Base-by-base conservation (phyloP, 2,329 filamentous ascomycete genomes). In the Ophiocordyceps camponoti-floridani region DNA sequence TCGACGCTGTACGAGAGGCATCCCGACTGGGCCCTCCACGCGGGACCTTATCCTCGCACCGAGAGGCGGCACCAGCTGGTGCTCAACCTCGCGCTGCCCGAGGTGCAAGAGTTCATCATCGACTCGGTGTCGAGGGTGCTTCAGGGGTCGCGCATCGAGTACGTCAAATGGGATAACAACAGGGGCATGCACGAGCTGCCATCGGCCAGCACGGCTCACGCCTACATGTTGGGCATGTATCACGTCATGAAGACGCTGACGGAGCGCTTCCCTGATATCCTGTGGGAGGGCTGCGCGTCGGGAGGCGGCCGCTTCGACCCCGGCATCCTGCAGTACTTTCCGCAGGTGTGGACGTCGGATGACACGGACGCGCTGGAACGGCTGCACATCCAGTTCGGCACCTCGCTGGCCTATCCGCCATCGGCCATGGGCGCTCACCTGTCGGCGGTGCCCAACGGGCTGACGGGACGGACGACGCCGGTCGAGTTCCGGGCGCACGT, bases 151-250 rank as follows among this genome's bases (percentile, higher is more conserved):
- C 61, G 70, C 23, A 70, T 81, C 42, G 58, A 60, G 10, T 81
- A 81, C 48, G 68, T 82, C 48, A 82, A 82, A 50, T 81, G 77
- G 77, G 77, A 81, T 50, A 77, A 79, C 56, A 82, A 82, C 58
- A 64, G 77, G 5, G 76, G 69, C 1, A 75, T 79, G 41, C 74
- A 80, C 52, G 76, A 81, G 56, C 67, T 66, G 41, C 60, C 74
- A 0, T 65, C 63, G 0, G 74, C 76, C 0, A 63, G 66, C 1
- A 68, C 66, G 7, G 61, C 70, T 50, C 75, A 81, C 53, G 58
- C 63, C 2, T 80, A 81, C 56, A 79, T 81, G 52, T 61, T 81
- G 0, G 77, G 77, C 4, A 56, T 81, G 44, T 82, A 82, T 55
- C 69, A 61, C 43, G 74, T 82, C 8, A 74, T 80, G 43, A 67